Base-by-base conservation (phyloP, 371 early-diverging fungal genomes). In the Rhizoclosmatium hyalinum region DNA sequence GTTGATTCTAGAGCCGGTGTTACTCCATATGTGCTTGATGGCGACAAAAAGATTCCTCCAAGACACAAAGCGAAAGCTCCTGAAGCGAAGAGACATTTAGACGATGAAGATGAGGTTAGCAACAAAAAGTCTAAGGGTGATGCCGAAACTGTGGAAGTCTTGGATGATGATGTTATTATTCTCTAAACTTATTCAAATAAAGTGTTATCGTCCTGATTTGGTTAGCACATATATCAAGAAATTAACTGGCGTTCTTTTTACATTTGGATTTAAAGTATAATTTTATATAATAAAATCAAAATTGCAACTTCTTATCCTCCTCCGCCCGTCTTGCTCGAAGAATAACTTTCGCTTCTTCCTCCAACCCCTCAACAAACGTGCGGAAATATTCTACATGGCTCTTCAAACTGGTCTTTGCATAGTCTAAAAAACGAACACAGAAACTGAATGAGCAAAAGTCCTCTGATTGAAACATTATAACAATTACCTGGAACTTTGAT, bases 371-470 rank as follows among this genome's bases (percentile, higher is more conserved):
- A 32, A 92, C 88, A 79, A 93, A 94, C 45, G 85, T n/a, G 24
- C 90, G 88, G 80, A 95, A 94, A 17, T 86, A 79, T 53, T 91
- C 88, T 2, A 92, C 80, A 66, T 92, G 87, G 17, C 88, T 83
- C 62, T 83, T 82, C 32, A 92, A 82, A 1, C 89, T 88, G 8
- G 89, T 90, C 78, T 90, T 89, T 74, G 87, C 86, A 74, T 83
- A 88, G 58, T 90, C 90, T 83, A 21, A 62, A 61, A 44, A 50
- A 14, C 4, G 43, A 57, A 24, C 8, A 32, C 6, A 58, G 21
- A 58, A 58, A 32, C 6, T 17, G 58, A 32, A 19, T 45, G 14
- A 43, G 47, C n/a, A 46, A 14, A 32, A 42, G 32, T 32, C 32
- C 32, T 32, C 32, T 32, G 32, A 32, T 32, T 32, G 32, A 32